A percentile compares a stretch with the other conserved stretches of the same genome.
These are phyloP conservation scores for Orbilia ellipsospora DNA, from an alignment of 2,329 filamentous ascomycete genomes.

Conservation along the genomic window DNA sequence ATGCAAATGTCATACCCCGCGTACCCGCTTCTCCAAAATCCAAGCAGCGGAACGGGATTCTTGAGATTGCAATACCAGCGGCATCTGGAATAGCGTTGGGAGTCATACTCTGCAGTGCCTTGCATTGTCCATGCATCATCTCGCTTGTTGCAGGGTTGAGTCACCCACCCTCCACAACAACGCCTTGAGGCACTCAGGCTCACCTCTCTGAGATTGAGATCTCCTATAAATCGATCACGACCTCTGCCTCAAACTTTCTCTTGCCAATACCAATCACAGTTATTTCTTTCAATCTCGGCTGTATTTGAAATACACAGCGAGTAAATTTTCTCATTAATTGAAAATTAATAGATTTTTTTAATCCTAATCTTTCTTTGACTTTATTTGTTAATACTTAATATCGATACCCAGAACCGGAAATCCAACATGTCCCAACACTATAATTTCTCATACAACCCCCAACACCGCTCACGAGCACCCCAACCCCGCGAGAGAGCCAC, in stretches of 20 bases:
- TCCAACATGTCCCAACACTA: slow-evolving; percentile 38
- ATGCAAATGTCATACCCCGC: too few relatives aligned
- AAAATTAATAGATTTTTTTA: slow-evolving; percentile 2
- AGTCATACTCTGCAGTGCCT: not conserved
- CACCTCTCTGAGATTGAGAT: not conserved
- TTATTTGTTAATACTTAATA: not conserved
- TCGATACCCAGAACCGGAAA: not conserved
- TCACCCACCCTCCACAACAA: slow-evolving; percentile 1
- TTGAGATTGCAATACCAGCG: too few relatives aligned
- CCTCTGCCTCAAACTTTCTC: slow-evolving; percentile 1
- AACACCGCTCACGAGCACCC: slow-evolving; percentile 6
- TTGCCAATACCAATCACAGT: not conserved
- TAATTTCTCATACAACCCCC: slow-evolving; percentile 8
- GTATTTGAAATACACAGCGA: not conserved
- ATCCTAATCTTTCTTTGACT: not conserved
- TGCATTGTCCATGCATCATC: not conserved
- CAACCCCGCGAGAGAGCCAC: not conserved
- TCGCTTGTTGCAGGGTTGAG: slow-evolving; percentile 9
- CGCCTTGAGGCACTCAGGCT: not conserved
- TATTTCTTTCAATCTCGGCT: not conserved
- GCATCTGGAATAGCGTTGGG: too few relatives aligned
- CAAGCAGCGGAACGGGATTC: too few relatives aligned
- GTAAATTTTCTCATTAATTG: slow-evolving; percentile 1
- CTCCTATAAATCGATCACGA: slow-evolving; percentile 11
- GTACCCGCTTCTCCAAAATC: too few relatives aligned